Base-by-base conservation (phyloP, 2,329 filamentous ascomycete species). In the Colletotrichum horii region DNA sequence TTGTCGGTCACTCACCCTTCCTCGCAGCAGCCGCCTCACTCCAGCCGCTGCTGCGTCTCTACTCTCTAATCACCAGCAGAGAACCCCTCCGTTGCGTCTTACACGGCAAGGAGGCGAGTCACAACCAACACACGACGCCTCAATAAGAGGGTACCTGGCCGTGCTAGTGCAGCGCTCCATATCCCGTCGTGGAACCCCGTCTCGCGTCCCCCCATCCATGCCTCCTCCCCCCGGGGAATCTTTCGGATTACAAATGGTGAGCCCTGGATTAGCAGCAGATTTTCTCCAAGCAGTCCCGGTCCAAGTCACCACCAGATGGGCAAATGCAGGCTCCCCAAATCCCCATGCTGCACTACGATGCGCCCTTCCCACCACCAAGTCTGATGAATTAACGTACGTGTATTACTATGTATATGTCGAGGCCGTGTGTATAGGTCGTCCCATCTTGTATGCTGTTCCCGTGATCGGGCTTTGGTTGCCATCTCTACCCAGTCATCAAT, bases 171-270 rank as follows among this genome's bases (percentile, higher is more conserved):
- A 64, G n/a, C 56, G 73, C 64, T 75, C 73, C 73, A 73, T 75
- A 65, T 75, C 73, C 73, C 73, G 43, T 61, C 70, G 34, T 68
- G 64, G 70, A 48, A 58, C 56, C 73, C 64, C 48, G 26, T 71
- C 43, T 38, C 38, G 30, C 43, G n/a, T 62, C n/a, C 32, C 62
- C 67, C 56, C 69, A 56, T 52, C 43, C 43, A 48, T 34, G 43
- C 68, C 64, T 60, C 68, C 64, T 60, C 32, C 56, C 72, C 64
- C 70, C 70, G 70, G 73, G 70, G 73, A 73, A 68, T 75, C 43
- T 75, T 69, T 75, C 70, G 73, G 73, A 75, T 75, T 75, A 73
- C 73, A 75, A 75, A 75, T 75, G 24, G 56, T 60, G 24, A 61
- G 16, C 24, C 32, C 34, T 65, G 74, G 30, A 75, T 73, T 75